phyloP scores from a whole-genome alignment of 495 filamentous ascomycete genomes.

The Penicillium samsonianum region DNA sequence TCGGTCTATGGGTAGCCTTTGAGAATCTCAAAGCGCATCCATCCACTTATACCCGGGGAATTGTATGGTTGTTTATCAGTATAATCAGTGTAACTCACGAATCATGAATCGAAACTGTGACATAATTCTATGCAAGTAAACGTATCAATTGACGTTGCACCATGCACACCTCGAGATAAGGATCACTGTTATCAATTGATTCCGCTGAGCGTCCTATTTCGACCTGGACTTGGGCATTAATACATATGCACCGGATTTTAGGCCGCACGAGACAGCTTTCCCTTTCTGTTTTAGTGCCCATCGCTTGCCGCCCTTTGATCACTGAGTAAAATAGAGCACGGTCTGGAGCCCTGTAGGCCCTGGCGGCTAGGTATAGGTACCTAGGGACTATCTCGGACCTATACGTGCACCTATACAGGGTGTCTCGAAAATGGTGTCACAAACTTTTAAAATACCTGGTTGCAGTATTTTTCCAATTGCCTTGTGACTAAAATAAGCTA shows the following conservation, averaged over 20 bases:
- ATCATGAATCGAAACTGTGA: neutral
- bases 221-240: neutral
- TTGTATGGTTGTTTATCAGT: neutral
- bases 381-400: neutral
- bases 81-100: neutral
- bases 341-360: neutral
- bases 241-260: neutral
- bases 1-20: neutral
- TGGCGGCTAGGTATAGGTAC: neutral
- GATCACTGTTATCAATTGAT: neutral
- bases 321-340: neutral
- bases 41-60: neutral
- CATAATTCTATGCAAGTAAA: neutral
- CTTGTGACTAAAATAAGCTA: neutral
- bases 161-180: neutral
- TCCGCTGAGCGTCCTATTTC: too few species aligned
- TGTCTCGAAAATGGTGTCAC: neutral
- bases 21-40: neutral
- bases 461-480: neutral
- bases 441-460: too few species aligned
- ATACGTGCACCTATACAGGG: neutral
- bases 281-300: neutral
- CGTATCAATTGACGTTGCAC: neutral
- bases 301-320: neutral
- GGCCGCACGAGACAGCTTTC: neutral